These are phyloP conservation scores for Posidonia oceanica DNA, from an alignment of 116 monocot genomes.

Conservation along the genomic window DNA sequence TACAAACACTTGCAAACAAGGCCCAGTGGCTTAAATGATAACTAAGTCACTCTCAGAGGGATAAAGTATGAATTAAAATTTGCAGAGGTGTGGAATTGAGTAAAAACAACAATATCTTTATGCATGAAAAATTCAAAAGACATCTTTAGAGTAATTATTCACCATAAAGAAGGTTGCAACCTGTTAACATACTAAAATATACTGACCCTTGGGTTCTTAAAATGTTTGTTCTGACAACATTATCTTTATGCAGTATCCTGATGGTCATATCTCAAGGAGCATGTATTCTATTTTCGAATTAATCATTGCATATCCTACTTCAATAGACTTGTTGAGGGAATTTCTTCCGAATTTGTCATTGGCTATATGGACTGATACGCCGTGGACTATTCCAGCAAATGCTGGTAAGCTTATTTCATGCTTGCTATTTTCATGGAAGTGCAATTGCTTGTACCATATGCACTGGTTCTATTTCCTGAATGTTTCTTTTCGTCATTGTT, in stretches of 20 bases:
- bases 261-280: constrained; percentile 82
- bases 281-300: constrained; percentile 84
- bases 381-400: constrained; percentile 99
- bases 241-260: constrained; percentile 70
- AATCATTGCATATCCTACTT: constrained; percentile 30
- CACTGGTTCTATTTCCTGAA: too few species aligned
- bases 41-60: too few species aligned
- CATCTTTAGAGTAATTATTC: background rate
- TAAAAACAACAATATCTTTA: too few species aligned
- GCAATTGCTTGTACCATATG: too few species aligned
- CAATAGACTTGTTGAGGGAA: constrained; percentile 34
- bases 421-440: background rate
- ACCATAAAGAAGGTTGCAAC: background rate
- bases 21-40: too few species aligned
- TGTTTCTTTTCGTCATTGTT: too few species aligned
- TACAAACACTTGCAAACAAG: too few species aligned
- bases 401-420: constrained; percentile 48
- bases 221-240: background rate
- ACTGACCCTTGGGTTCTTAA: background rate
- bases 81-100: too few species aligned
- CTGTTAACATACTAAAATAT: background rate
- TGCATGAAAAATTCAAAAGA: too few species aligned
- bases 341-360: constrained; percentile 70
- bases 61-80: too few species aligned
- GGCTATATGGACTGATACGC: constrained; percentile 98